Conservation (phyloP, 257 asterid genomes). For the Oldenlandia corymbosa region DNA sequence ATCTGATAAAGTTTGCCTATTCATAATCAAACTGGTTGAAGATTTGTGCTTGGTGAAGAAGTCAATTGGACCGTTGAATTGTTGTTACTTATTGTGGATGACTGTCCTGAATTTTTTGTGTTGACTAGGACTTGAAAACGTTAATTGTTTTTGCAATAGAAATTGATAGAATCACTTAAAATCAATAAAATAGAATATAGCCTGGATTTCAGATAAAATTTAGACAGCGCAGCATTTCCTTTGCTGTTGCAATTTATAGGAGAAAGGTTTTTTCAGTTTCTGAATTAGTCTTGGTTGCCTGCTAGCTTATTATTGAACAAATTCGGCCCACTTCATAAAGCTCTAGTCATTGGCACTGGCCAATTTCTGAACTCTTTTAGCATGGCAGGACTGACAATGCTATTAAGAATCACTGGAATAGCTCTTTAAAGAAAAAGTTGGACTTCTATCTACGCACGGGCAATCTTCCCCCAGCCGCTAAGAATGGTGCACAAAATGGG, state of each 20-base stretch:
- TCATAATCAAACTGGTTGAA: background rate
- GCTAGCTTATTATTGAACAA: background rate
- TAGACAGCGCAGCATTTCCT: background rate
- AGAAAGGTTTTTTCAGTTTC: background rate
- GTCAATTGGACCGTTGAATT: slow-evolving; percentile 3
- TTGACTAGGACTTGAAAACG: background rate
- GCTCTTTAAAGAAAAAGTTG: slow-evolving; percentile 89
- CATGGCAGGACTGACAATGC: slow-evolving; percentile 91
- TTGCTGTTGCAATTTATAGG: background rate
- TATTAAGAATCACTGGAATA: slow-evolving; percentile 98
- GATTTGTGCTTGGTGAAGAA: background rate
- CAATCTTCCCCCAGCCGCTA: slow-evolving; percentile 69
- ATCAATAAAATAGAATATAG: no score
- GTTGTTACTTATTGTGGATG: background rate
- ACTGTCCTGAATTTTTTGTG: background rate
- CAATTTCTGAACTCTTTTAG: slow-evolving; percentile 2
- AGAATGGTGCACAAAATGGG: slow-evolving; percentile 38
- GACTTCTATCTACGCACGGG: slow-evolving; percentile 89
- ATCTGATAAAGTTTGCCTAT: background rate
- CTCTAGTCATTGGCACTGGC: background rate
- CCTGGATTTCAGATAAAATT: background rate
- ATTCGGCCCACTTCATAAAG: background rate
- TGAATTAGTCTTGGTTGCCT: background rate
- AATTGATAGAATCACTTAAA: no score
- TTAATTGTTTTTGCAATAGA: background rate